Evolutionary conservation across 345 rosid species (phyloP).

Genomic region (Syzygium aqueum): DNA sequence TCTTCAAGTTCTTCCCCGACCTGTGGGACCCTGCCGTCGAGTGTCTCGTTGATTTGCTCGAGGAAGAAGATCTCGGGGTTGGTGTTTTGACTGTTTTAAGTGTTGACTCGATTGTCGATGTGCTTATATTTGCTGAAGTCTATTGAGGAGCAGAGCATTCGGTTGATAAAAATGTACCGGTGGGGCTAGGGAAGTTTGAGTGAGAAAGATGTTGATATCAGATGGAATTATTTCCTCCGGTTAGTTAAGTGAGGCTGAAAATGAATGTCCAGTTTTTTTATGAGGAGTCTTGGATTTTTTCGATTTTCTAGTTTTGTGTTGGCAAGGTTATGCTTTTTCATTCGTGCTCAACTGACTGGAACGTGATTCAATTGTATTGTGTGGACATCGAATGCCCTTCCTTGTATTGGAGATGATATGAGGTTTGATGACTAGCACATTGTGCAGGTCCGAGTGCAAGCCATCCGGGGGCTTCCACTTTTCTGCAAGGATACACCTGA

Average conservation of each 20-base stretch:
- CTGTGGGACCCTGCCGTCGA: constrained; percentile 58
- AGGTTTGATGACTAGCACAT: background rate
- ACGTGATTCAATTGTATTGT: background rate
- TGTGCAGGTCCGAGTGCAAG: constrained; percentile 93
- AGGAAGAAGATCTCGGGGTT: constrained; percentile 91
- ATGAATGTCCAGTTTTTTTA: background rate
- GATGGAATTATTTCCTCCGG: background rate
- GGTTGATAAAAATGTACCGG: background rate
- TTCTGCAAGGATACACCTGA: constrained; percentile 93
- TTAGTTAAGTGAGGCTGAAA: background rate
- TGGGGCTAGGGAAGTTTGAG: background rate
- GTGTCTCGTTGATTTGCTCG: constrained; percentile 80
- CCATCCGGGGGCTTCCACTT: constrained; percentile 88
- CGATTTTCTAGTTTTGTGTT: background rate
- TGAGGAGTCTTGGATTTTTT: accelerated
- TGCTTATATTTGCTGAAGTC: background rate
- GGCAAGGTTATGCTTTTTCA: background rate
- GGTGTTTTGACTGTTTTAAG: constrained; percentile 5
- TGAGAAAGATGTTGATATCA: accelerated
- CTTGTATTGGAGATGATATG: background rate
- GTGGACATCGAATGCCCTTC: background rate
- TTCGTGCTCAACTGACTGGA: background rate
- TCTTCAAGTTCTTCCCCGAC: constrained; percentile 92
- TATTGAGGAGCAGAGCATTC: background rate
- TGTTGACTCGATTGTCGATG: accelerated